Percentiles rank a stretch among this genome's conserved stretches.
Conservation (phyloP, 208 protist species). For the Crithidia fasciculata region DNA sequence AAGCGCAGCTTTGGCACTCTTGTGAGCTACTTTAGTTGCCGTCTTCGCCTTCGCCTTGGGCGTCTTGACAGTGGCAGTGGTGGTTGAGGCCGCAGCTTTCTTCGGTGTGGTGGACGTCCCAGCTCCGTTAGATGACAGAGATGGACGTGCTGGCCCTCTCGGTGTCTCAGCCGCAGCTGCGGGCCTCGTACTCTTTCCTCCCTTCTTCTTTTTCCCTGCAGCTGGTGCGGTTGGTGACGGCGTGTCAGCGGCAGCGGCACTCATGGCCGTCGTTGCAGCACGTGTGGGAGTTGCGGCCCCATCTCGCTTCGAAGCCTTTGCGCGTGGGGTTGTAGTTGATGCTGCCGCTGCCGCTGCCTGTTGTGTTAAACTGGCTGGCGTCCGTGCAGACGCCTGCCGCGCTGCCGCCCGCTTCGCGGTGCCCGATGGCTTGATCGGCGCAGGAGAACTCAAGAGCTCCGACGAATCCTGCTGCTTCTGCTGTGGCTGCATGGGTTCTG, state of each 20-base stretch:
- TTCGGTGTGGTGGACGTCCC: not conserved
- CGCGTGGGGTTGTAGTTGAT: not conserved
- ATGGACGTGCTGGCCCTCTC: no score
- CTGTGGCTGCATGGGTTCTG: no score
- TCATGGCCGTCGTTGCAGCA: not conserved
- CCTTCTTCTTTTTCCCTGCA: conserved; percentile 19
- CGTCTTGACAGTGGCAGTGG: not conserved
- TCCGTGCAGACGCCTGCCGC: no score
- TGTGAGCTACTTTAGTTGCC: not conserved
- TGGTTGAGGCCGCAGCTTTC: no score
- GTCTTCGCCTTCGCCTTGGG: conserved; percentile 8
- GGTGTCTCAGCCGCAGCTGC: not conserved
- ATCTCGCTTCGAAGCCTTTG: not conserved
- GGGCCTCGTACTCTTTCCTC: not conserved
- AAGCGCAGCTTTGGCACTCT: not conserved
- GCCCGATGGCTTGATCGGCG: no score
- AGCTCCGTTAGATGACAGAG: no score
- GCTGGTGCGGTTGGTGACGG: not conserved
- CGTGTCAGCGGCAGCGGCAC: not conserved
- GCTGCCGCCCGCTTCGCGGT: no score
- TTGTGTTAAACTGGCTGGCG: no score
- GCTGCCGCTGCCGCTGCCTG: not conserved
- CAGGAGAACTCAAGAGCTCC: no score
- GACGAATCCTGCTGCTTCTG: no score
- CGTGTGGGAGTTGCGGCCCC: not conserved